phyloP scores from a whole-genome alignment of 768 basidiomycete species.

The Lentinula sp. region DNA sequence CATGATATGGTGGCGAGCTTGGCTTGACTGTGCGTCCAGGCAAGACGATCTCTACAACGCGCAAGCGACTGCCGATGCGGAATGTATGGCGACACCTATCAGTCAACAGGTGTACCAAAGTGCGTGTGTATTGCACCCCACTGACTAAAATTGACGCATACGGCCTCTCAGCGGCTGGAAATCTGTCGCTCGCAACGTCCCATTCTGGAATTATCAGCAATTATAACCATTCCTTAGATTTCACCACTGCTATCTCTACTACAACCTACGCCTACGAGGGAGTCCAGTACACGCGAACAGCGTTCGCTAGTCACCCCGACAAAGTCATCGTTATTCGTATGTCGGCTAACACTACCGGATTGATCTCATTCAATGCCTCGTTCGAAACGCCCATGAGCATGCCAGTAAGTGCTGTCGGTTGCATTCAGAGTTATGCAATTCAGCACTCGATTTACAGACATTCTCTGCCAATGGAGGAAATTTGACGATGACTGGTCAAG shows the following conservation, averaged over 20 bases:
- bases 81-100: conserved; percentile 5
- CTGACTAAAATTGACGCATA: background rate
- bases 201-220: background rate
- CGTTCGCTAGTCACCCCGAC: conserved; percentile 6
- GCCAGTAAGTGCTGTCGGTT: background rate
- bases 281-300: conserved; percentile 3
- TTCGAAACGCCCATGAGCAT: conserved; percentile 4
- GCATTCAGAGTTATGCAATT: too few species aligned
- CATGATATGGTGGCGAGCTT: background rate
- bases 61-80: background rate
- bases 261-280: conserved; percentile 4
- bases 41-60: conserved; percentile 1
- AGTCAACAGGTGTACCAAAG: conserved; percentile 6
- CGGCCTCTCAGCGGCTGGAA: conserved; percentile 1
- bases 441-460: background rate
- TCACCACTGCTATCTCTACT: conserved; percentile 1
- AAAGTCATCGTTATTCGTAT: conserved; percentile 2
- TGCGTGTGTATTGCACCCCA: background rate
- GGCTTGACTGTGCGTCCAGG: background rate
- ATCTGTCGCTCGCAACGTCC: background rate
- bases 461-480: conserved; percentile 1
- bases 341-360: background rate
- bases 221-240: conserved; percentile 2
- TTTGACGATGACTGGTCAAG: conserved; percentile 4
- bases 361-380: background rate